Evolutionary conservation across 2,329 filamentous ascomycete species (phyloP).

Genomic region (Penicillium sp.): DNA sequence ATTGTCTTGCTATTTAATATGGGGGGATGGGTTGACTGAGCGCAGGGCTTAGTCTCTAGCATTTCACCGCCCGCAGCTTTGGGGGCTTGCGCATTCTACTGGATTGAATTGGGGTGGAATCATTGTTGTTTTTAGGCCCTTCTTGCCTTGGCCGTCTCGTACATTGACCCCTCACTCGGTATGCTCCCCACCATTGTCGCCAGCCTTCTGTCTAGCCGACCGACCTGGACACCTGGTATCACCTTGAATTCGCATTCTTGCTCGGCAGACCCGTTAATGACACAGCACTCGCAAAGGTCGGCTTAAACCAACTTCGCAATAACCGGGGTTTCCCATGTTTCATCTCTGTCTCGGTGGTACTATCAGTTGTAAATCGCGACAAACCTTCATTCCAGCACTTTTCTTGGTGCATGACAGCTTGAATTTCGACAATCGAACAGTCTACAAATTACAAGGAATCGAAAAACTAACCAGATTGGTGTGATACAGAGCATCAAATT

Average conservation of each 20-base stretch:
- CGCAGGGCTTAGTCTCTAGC: slow-evolving; percentile 3
- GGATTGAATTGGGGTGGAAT: neutral
- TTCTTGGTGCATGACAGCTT: neutral
- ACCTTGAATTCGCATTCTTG: neutral
- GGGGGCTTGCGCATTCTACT: neutral
- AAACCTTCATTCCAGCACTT: neutral
- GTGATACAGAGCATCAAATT: neutral
- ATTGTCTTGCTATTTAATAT: slow-evolving; percentile 2
- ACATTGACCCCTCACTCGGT: slow-evolving; percentile 6
- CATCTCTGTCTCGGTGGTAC: slow-evolving; percentile 6
- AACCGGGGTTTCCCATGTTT: neutral
- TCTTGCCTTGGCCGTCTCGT: slow-evolving; percentile 3
- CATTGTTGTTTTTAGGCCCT: neutral
- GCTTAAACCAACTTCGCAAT: neutral
- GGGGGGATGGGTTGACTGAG: neutral
- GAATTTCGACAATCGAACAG: neutral
- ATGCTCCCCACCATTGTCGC: neutral
- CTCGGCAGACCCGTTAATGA: neutral
- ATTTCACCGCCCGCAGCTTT: neutral
- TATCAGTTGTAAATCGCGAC: slow-evolving; percentile 17
- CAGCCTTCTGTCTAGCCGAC: neutral
- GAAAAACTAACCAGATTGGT: neutral
- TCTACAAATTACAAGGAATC: neutral
- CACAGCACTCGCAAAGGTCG: neutral
- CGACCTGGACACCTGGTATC: neutral